Conservation (phyloP, 2,329 filamentous ascomycete species). For the Cladophialophora chaetospira region DNA sequence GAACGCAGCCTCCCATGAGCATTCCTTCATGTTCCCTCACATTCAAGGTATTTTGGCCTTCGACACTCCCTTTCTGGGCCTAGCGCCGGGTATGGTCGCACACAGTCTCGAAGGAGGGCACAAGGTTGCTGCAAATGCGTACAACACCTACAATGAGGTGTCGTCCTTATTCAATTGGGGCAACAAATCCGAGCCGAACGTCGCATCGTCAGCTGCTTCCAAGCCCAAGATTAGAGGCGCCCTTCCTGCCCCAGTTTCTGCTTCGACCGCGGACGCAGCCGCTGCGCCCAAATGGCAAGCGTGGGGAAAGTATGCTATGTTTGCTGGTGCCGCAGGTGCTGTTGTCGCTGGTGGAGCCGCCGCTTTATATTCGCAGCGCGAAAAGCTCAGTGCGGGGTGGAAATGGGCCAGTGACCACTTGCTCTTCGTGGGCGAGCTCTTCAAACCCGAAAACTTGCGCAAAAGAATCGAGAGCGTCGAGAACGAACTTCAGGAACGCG, state of each 20-base stretch:
- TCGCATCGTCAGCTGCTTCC: conserved; percentile 17
- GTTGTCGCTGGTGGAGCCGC: conserved; percentile 79
- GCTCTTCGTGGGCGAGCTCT: conserved; percentile 88
- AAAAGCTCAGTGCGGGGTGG: conserved; percentile 74
- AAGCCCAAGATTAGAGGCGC: conserved; percentile 23
- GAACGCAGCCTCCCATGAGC: conserved; percentile 26
- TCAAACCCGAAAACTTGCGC: conserved; percentile 78
- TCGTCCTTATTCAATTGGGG: conserved; percentile 63
- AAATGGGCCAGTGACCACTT: conserved; percentile 87
- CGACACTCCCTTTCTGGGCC: conserved; percentile 78
- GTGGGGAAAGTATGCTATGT: conserved; percentile 84
- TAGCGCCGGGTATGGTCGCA: conserved; percentile 53
- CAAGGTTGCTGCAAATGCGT: conserved; percentile 69
- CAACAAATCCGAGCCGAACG: conserved; percentile 34
- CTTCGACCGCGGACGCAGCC: conserved; percentile 46
- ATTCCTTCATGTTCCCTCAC: conserved; percentile 82
- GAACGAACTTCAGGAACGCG: conserved; percentile 52
- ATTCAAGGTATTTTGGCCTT: conserved; percentile 89
- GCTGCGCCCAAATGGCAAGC: conserved; percentile 64
- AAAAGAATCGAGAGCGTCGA: conserved; percentile 70
- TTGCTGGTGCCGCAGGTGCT: conserved; percentile 77
- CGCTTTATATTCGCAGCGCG: conserved; percentile 82
- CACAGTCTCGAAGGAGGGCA: conserved; percentile 79
- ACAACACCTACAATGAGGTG: conserved; percentile 68
- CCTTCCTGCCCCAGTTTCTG: conserved; percentile 39